Percentiles rank a stretch among this genome's conserved stretches.
Evolutionary conservation across 129 eudicot genomes (phyloP).

Genomic region (Escallonia rubra): DNA sequence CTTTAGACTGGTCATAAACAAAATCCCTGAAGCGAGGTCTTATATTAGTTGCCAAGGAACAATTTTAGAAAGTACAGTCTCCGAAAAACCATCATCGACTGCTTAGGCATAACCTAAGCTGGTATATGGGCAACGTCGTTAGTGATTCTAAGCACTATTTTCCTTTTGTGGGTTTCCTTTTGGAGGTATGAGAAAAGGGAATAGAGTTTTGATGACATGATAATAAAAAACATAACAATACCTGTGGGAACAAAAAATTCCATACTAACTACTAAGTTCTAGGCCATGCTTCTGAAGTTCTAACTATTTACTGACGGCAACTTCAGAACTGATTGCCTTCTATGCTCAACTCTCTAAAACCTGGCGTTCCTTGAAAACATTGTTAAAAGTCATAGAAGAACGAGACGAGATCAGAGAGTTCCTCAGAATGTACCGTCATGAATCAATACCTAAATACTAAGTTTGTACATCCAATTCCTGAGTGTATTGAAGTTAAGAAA

Average conservation of each 20-base stretch:
- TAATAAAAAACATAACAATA: no score
- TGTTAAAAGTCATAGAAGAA: neutral
- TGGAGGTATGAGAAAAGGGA: no score
- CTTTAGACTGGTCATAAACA: neutral
- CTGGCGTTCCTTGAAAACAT: constrained; percentile 1
- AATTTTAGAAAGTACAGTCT: neutral
- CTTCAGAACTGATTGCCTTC: neutral
- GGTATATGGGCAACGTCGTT: no score
- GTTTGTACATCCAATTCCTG: neutral
- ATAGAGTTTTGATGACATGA: no score
- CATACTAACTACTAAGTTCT: neutral
- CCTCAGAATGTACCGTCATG: neutral
- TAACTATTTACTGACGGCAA: neutral
- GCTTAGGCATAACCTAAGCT: no score
- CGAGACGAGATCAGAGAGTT: neutral
- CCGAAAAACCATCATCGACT: neutral
- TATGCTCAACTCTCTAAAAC: neutral
- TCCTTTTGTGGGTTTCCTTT: no score
- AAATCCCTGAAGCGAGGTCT: neutral
- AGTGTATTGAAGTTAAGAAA: neutral
- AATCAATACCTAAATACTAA: neutral
- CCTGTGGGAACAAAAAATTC: no score
- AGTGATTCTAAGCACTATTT: no score
- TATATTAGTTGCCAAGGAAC: neutral
- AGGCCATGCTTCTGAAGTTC: neutral